phyloP scores from a whole-genome alignment of 768 basidiomycete species.

The Lepiota brunneoincarnata region DNA sequence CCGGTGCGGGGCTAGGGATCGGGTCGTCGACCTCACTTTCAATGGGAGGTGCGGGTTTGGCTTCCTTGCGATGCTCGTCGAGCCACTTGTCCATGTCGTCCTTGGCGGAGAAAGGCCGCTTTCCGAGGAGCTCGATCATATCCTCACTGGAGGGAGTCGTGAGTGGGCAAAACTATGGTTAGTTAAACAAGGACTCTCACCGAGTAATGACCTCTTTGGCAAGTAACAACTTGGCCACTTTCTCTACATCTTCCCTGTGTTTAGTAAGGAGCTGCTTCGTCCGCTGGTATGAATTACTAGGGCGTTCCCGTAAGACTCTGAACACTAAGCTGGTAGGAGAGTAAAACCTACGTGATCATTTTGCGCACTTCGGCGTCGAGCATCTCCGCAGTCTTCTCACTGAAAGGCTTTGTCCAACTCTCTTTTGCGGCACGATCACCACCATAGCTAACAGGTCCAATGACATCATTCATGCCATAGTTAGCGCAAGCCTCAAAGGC shows the following conservation, averaged over 20 bases:
- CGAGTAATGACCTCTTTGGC: constrained; percentile 95
- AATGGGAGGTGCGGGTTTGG: constrained; percentile 42
- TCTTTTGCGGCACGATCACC: constrained; percentile 83
- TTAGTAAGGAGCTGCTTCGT: constrained; percentile 79
- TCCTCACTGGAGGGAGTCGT: constrained; percentile 57
- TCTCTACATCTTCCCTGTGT: constrained; percentile 87
- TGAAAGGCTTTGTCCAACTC: constrained; percentile 95
- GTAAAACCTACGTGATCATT: constrained; percentile 70
- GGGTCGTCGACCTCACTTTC: constrained; percentile 34
- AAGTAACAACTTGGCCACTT: constrained; percentile 86
- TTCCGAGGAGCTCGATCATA: constrained; percentile 81
- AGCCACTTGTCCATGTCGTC: constrained; percentile 99
- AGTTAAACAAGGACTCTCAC: constrained; percentile 36
- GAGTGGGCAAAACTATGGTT: background rate
- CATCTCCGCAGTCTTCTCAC: constrained; percentile 95
- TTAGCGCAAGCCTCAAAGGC: constrained; percentile 95
- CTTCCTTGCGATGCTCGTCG: constrained; percentile 62
- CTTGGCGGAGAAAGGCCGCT: constrained; percentile 74
- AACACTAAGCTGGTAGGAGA: too few relatives aligned
- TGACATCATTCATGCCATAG: constrained; percentile 94
- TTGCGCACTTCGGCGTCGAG: constrained; percentile 89
- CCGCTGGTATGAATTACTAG: constrained; percentile 68
- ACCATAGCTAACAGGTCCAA: constrained; percentile 96
- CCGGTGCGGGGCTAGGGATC: constrained; percentile 47
- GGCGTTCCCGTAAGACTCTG: background rate